These are phyloP conservation scores for Colletotrichum karsti DNA, from an alignment of 2,329 filamentous ascomycete genomes.

Conservation along the genomic window DNA sequence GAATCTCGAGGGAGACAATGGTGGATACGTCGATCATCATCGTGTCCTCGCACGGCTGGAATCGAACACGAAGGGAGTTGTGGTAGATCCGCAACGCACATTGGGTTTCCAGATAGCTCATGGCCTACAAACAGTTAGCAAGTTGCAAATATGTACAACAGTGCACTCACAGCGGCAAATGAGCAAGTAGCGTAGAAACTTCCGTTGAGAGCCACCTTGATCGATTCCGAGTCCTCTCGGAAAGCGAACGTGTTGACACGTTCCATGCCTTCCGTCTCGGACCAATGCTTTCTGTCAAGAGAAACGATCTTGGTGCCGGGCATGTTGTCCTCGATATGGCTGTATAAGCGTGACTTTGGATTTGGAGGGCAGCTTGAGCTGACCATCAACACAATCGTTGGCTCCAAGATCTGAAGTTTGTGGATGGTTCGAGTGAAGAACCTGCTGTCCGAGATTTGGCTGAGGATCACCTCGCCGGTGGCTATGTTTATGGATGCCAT, in stretches of 20 bases:
- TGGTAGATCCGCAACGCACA: conserved; percentile 74
- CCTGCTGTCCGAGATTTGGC: conserved; percentile 92
- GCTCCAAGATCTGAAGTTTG: conserved; percentile 83
- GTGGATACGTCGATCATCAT: conserved; percentile 97
- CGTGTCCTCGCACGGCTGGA: conserved; percentile 86
- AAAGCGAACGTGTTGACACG: conserved; percentile 84
- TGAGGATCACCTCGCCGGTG: conserved; percentile 84
- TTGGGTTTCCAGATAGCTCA: conserved; percentile 82
- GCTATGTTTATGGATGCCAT: conserved; percentile 88
- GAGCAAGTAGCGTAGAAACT: conserved; percentile 89
- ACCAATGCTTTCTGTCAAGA: conserved; percentile 84
- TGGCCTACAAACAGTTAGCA: conserved; percentile 58
- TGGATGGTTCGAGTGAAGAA: conserved; percentile 90
- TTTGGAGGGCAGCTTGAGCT: conserved; percentile 72
- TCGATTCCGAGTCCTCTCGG: conserved; percentile 78
- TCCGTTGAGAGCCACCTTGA: conserved; percentile 81
- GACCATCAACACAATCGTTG: conserved; percentile 82
- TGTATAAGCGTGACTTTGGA: conserved; percentile 76
- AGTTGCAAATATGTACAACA: conserved; percentile 9
- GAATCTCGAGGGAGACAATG: conserved; percentile 85
- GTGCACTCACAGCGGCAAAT: conserved; percentile 77
- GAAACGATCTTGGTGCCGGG: conserved; percentile 67
- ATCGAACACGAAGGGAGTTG: conserved; percentile 87
- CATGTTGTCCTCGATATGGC: conserved; percentile 77
- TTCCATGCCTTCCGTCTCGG: conserved; percentile 79